Percentiles rank a stretch among this genome's conserved stretches.
These are phyloP conservation scores for Sphaerosporella brunnea DNA, from an alignment of 495 filamentous ascomycete genomes.

Conservation along the genomic window DNA sequence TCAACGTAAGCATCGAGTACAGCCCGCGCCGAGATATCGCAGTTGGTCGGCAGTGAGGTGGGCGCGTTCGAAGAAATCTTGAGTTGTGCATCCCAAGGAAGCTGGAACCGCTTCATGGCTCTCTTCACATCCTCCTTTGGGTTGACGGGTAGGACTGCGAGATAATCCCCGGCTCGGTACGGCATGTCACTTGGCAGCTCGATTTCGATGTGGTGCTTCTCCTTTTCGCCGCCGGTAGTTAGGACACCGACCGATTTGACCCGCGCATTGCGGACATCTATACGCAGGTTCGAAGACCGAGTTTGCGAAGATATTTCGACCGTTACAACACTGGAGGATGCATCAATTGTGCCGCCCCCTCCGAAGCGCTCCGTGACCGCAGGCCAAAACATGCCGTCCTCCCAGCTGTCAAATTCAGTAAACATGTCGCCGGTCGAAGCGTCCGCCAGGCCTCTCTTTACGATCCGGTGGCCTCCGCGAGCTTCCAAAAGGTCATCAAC, in stretches of 20 bases:
- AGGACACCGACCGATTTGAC: constrained; percentile 40
- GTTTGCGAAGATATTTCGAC: constrained; percentile 41
- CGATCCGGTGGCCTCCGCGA: constrained; percentile 38
- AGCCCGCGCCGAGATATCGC: constrained; percentile 41
- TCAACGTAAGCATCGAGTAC: constrained; percentile 56
- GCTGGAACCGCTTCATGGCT: constrained; percentile 35
- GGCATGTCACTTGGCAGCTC: constrained; percentile 45
- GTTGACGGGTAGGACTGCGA: constrained; percentile 56
- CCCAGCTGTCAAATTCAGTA: constrained; percentile 54
- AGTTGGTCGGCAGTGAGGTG: constrained; percentile 40
- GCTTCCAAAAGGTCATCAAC: constrained; percentile 37
- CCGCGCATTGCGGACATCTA: constrained; percentile 45
- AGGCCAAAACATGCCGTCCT: constrained; percentile 47
- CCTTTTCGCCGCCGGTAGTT: constrained; percentile 36
- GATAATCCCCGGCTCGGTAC: constrained; percentile 58
- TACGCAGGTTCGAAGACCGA: constrained; percentile 43
- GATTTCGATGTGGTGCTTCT: constrained; percentile 50
- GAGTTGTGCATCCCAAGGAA: constrained; percentile 44
- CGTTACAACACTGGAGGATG: constrained; percentile 19
- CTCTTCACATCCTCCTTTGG: constrained; percentile 39
- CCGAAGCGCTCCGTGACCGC: constrained; percentile 36
- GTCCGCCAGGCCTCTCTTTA: constrained; percentile 41
- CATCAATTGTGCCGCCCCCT: constrained; percentile 18
- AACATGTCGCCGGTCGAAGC: constrained; percentile 48
- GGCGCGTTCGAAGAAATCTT: constrained; percentile 31